Conservation (phyloP, 495 filamentous ascomycete species). For the Xylaria acuta region DNA sequence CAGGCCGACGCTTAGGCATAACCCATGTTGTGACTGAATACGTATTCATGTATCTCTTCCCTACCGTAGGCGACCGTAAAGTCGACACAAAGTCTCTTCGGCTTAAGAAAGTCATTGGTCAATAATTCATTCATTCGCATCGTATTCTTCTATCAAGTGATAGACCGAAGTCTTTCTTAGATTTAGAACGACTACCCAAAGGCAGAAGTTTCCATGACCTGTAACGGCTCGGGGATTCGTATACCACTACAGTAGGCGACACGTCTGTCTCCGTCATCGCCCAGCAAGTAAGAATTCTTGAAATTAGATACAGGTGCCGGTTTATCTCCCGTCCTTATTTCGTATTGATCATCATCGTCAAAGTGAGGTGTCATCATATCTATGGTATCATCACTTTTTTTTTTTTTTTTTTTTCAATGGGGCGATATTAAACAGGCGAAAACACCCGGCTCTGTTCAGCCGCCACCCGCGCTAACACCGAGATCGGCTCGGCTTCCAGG, state of each 20-base stretch:
- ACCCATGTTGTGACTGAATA: not conserved
- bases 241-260: not conserved
- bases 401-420: no score
- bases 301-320: conserved; percentile 4
- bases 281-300: not conserved
- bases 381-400: not conserved
- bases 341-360: not conserved
- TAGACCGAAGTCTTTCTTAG: not conserved
- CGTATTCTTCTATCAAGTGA: not conserved
- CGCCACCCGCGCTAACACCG: conserved; percentile 17
- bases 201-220: not conserved
- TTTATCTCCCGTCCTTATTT: not conserved
- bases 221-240: not conserved
- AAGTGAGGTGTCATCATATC: not conserved
- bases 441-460: conserved; percentile 20
- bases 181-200: not conserved
- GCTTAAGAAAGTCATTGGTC: not conserved
- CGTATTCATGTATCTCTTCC: not conserved
- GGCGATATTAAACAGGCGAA: not conserved
- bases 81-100: not conserved
- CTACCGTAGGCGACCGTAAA: not conserved
- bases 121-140: not conserved
- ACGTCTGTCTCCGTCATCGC: not conserved
- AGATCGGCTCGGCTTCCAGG: conserved; percentile 23
- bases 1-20: not conserved